Evolutionary conservation across 352 stramenopile species (phyloP), one percentile per base, ranked within the genome.

Genomic region (Phytophthora syringae): DNA sequence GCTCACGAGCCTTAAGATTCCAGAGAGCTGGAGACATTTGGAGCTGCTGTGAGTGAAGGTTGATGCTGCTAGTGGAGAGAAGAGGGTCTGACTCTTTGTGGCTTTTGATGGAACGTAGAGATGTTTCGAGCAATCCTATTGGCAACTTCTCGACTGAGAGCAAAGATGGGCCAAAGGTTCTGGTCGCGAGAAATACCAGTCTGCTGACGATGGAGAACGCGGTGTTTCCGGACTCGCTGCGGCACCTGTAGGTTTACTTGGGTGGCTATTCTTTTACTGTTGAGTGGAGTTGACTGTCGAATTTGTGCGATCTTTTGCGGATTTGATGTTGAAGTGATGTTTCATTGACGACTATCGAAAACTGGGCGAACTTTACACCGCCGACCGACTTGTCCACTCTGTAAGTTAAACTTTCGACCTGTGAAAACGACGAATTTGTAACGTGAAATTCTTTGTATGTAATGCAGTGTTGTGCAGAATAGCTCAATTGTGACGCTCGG

Each of bases 71-170:
- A 39, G 4, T 52, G 22, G n/a, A 18, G 36, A 21, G 36, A 43
- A 18, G 13, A 43, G 36, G 36, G 1, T 43, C 16, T 32, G 25
- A 24, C 40, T 15, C 7, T n/a, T 47, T 47, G 36, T 43, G 25
- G 16, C n/a, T 36, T 52, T 5, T n/a, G 30, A 12, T 52, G 34
- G 15, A 2, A n/a, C n/a, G 9, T 42, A 77, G 70, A 28, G 51
- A 71, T 58, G 65, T 74, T 3, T 77, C 70, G 4, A 42, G 67
- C 37, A 77, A 77, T 34, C 60, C 60, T 2, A 77, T 77, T 45
- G 28, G 39, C n/a, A 59, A 61, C 16, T 61, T 77, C 11, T 58
- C 65, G 16, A 27, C 47, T 5, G 15, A 43, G 13, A 61, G 60
- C 22, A 72, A 77, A 37, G 11, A 56, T 18, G 70, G 70, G 12